Conservation (phyloP, 495 filamentous ascomycete species). For the Penicillium flavigenum region DNA sequence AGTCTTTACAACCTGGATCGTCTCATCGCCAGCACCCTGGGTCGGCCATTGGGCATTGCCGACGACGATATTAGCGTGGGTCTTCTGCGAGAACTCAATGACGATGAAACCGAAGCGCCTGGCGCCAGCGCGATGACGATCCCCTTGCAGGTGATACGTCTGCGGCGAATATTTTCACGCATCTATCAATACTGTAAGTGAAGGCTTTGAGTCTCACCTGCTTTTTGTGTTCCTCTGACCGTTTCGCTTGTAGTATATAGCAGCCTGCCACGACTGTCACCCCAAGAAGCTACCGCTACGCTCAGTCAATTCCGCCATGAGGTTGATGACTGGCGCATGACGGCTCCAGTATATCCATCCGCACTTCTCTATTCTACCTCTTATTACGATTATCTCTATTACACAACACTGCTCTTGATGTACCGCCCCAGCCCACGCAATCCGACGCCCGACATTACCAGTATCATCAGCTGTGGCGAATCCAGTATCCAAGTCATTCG, state of each 20-base stretch:
- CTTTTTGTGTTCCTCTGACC: not conserved
- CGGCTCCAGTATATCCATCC: constrained; percentile 40
- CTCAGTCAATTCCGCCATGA: constrained; percentile 48
- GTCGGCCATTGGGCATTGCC: constrained; percentile 49
- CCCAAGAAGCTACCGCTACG: constrained; percentile 34
- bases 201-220: not conserved
- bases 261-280: constrained; percentile 37
- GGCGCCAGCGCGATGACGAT: constrained; percentile 48
- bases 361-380: constrained; percentile 49
- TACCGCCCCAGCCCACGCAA: constrained; percentile 51
- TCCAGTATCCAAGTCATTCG: constrained; percentile 51
- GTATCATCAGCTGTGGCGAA: constrained; percentile 50
- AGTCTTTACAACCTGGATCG: constrained; percentile 54
- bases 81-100: constrained; percentile 46
- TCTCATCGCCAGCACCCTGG: constrained; percentile 50
- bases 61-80: constrained; percentile 52
- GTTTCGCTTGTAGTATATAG: constrained; percentile 42
- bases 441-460: constrained; percentile 43
- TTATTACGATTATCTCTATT: constrained; percentile 53
- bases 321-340: constrained; percentile 49
- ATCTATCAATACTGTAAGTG: constrained; percentile 48
- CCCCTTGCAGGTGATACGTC: constrained; percentile 47
- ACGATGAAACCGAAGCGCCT: constrained; percentile 44
- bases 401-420: constrained; percentile 52
- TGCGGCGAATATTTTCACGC: constrained; percentile 50